These are phyloP conservation scores for Fagopyrum tataricum DNA, from an alignment of 148 eudicot species.

Conservation along the genomic window DNA sequence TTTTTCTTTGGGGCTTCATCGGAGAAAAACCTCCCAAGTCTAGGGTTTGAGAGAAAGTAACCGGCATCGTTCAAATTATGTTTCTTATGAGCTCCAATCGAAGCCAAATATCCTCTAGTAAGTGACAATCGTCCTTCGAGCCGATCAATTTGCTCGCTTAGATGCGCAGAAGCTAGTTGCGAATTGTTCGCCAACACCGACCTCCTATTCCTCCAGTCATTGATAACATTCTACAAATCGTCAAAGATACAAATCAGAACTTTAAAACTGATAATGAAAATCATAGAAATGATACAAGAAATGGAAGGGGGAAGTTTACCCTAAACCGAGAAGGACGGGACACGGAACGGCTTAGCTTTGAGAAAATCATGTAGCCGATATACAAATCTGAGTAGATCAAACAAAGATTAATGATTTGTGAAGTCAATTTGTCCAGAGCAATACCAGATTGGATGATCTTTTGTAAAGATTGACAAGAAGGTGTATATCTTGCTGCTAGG, in stretches of 20 bases:
- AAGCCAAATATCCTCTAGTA: constrained; percentile 56
- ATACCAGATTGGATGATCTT: not conserved
- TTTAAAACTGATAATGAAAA: not conserved
- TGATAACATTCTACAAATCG: constrained; percentile 48
- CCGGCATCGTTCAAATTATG: constrained; percentile 38
- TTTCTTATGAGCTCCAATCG: constrained; percentile 35
- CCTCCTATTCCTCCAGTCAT: constrained; percentile 37
- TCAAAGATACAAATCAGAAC: not conserved
- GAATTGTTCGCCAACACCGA: constrained; percentile 22
- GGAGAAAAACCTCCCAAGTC: constrained; percentile 48
- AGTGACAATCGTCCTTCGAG: constrained; percentile 47
- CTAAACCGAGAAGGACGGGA: constrained; percentile 42
- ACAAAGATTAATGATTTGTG: not conserved
- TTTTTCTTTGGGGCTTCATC: constrained; percentile 75
- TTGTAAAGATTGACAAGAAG: not conserved
- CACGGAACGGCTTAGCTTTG: constrained; percentile 40
- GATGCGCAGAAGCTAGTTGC: constrained; percentile 18
- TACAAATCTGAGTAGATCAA: constrained; percentile 5
- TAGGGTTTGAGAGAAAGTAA: constrained; percentile 41
- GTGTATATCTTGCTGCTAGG: constrained; percentile 6
- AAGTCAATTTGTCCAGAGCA: not conserved
- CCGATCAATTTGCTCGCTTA: constrained; percentile 16
- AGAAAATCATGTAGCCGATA: constrained; percentile 32
- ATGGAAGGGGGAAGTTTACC: constrained; percentile 22
- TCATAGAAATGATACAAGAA: not conserved